These are phyloP conservation scores for Diaporthe citrichinensis DNA, from an alignment of 2,329 filamentous ascomycete species.

Conservation along the genomic window DNA sequence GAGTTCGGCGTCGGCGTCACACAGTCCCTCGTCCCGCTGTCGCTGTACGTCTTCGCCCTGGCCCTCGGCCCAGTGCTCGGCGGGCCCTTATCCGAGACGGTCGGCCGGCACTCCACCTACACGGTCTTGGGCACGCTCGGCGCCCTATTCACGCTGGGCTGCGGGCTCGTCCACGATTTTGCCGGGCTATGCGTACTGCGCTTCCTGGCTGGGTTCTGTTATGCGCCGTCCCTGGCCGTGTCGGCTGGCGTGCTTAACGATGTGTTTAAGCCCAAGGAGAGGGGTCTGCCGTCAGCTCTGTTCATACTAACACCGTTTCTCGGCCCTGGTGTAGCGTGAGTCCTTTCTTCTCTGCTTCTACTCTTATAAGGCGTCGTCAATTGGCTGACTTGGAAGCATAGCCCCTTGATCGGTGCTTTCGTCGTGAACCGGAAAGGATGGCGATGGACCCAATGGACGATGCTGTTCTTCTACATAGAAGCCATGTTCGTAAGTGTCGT, in stretches of 20 bases:
- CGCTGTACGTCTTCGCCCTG: conserved; percentile 72
- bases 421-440: conserved; percentile 60
- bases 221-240: conserved; percentile 63
- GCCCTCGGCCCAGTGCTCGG: conserved; percentile 71
- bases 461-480: conserved; percentile 61
- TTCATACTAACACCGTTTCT: conserved; percentile 67
- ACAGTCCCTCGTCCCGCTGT: conserved; percentile 70
- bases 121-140: conserved; percentile 60
- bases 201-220: conserved; percentile 69
- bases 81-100: conserved; percentile 70
- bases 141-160: conserved; percentile 69
- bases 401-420: conserved; percentile 65
- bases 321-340: conserved; percentile 66
- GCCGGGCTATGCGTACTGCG: conserved; percentile 66
- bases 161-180: conserved; percentile 65
- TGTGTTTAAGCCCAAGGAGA: conserved; percentile 58
- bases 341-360: conserved; percentile 22
- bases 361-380: background rate
- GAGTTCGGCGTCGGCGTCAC: conserved; percentile 70
- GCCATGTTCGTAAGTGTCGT: conserved; percentile 54
- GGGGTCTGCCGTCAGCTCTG: conserved; percentile 59
- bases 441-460: conserved; percentile 68
- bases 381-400: background rate
- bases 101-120: conserved; percentile 69
- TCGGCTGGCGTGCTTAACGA: conserved; percentile 65